Evolutionary conservation across 805 yeast genomes (phyloP).

Genomic region (Ogataea angusta): DNA sequence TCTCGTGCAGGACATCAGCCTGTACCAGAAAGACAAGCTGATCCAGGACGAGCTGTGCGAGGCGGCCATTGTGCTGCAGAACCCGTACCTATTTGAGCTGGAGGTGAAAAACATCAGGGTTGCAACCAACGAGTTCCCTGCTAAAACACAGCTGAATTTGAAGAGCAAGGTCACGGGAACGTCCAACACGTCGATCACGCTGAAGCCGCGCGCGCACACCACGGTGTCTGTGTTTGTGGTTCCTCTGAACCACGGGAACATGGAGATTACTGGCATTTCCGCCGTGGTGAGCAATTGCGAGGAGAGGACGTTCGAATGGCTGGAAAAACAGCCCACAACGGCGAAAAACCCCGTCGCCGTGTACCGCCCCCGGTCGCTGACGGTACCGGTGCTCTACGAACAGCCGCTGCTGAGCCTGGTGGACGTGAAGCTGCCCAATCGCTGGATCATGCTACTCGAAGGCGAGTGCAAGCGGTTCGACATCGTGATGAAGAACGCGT

Average conservation of each 20-base stretch:
- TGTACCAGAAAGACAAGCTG: slow-evolving; percentile 24
- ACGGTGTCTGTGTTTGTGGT: slow-evolving; percentile 43
- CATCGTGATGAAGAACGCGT: slow-evolving; percentile 54
- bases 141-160: slow-evolving; percentile 26
- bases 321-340: slow-evolving; percentile 2
- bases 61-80: slow-evolving; percentile 57
- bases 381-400: slow-evolving; percentile 27
- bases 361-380: slow-evolving; percentile 24
- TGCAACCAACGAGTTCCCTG: slow-evolving; percentile 25
- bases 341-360: slow-evolving; percentile 5
- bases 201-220: slow-evolving; percentile 38
- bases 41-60: slow-evolving; percentile 65
- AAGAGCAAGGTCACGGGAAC: slow-evolving; percentile 17
- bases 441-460: slow-evolving; percentile 73
- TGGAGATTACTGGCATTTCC: slow-evolving; percentile 49
- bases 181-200: slow-evolving; percentile 22
- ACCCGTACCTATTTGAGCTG: slow-evolving; percentile 76
- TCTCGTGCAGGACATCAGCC: slow-evolving; percentile 33
- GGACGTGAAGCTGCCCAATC: slow-evolving; percentile 52
- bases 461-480: slow-evolving; percentile 61
- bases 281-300: slow-evolving; percentile 51
- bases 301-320: slow-evolving; percentile 38
- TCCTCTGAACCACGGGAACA: slow-evolving; percentile 47
- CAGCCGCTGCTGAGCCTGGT: slow-evolving; percentile 63
- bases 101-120: slow-evolving; percentile 51